phyloP scores from a whole-genome alignment of 1,284 basidiomycete genomes.

The Ceratobasidium sp. region DNA sequence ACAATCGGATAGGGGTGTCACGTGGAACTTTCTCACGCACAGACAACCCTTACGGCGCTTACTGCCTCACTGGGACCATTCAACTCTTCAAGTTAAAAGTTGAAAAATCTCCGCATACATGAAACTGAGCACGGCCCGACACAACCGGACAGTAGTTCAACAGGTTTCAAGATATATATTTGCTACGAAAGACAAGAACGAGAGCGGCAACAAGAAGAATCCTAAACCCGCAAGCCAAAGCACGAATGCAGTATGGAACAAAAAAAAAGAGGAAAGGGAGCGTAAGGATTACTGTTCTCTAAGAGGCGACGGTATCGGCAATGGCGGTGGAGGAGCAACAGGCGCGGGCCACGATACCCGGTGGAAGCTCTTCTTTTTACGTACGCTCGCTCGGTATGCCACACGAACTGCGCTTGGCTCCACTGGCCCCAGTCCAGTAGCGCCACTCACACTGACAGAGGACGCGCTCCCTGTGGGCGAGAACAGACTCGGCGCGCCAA shows the following conservation, averaged over 20 bases:
- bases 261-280: not conserved
- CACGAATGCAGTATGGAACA: slow-evolving; percentile 11
- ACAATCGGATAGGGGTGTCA: slow-evolving; percentile 2
- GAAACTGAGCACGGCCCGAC: not conserved
- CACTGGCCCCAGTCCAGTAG: not conserved
- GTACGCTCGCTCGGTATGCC: slow-evolving; percentile 46
- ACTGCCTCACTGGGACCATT: not conserved
- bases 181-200: slow-evolving; percentile 14
- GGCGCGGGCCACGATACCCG: slow-evolving; percentile 42
- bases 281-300: slow-evolving; percentile 6
- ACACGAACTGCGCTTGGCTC: slow-evolving; percentile 40
- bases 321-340: not conserved
- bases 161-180: slow-evolving; percentile 28
- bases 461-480: slow-evolving; percentile 41
- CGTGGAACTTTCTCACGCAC: slow-evolving; percentile 1
- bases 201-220: not conserved
- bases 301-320: slow-evolving; percentile 40
- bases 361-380: slow-evolving; percentile 49
- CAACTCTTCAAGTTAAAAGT: not conserved
- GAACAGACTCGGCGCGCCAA: slow-evolving; percentile 25
- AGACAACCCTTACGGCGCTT: slow-evolving; percentile 14
- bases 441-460: slow-evolving; percentile 21
- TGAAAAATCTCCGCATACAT: not conserved
- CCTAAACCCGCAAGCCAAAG: not conserved
- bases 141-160: slow-evolving; percentile 4